A percentile compares a stretch with the other conserved stretches of the same genome.
These are phyloP conservation scores for Penicillium atrosanguineum DNA, from an alignment of 495 filamentous ascomycete genomes.

Conservation along the genomic window DNA sequence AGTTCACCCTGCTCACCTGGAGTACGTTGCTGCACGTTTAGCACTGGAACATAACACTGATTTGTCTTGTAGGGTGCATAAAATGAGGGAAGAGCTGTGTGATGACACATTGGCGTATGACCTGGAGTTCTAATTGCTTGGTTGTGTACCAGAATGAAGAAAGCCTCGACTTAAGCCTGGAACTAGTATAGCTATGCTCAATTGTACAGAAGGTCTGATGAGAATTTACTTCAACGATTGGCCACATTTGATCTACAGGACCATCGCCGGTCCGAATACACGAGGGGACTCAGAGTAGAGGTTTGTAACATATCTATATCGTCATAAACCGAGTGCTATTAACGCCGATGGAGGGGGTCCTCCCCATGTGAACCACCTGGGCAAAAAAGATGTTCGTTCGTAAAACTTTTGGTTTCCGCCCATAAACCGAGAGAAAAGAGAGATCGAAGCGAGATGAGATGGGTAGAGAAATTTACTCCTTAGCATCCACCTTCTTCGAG, in stretches of 20 bases:
- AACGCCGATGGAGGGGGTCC: constrained; percentile 19
- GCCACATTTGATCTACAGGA: neutral
- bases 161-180: neutral
- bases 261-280: neutral
- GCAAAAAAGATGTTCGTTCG: constrained; percentile 17
- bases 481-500: constrained; percentile 49
- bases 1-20: constrained; percentile 38
- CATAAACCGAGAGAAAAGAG: constrained; percentile 18
- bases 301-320: constrained; percentile 10
- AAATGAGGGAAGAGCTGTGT: constrained; percentile 41
- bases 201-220: neutral
- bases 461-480: constrained; percentile 32
- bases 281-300: neutral
- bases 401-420: constrained; percentile 26
- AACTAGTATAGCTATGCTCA: neutral
- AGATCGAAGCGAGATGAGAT: constrained; percentile 10
- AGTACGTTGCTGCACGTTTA: constrained; percentile 25
- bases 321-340: constrained; percentile 16
- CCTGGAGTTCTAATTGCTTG: constrained; percentile 33
- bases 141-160: neutral
- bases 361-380: constrained; percentile 15
- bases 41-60: neutral
- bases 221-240: neutral
- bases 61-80: constrained; percentile 31
- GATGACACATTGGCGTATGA: constrained; percentile 48